Conservation (phyloP, 2,329 filamentous ascomycete species). For the Sphaerulina populicola region DNA sequence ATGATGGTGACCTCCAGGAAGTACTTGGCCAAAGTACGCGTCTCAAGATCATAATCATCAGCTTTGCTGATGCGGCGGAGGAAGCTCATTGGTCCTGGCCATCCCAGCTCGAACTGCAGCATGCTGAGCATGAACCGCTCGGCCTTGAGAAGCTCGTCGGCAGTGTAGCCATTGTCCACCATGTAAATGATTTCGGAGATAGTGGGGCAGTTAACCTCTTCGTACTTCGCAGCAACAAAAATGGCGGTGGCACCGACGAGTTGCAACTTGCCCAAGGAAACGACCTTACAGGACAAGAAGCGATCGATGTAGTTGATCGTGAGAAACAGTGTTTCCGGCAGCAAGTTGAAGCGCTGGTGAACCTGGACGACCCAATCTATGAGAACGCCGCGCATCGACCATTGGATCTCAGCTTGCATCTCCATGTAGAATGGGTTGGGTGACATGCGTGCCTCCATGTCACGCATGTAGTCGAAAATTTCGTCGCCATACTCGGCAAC, state of each 20-base stretch:
- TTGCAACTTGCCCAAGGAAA: slow-evolving; percentile 90
- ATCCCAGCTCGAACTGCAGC: slow-evolving; percentile 90
- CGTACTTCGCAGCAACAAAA: slow-evolving; percentile 93
- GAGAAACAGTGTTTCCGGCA: slow-evolving; percentile 91
- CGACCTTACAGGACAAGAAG: slow-evolving; percentile 88
- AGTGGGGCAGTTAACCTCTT: slow-evolving; percentile 96
- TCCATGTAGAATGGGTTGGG: slow-evolving; percentile 96
- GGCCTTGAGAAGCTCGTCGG: slow-evolving; percentile 90
- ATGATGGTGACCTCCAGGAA: slow-evolving; percentile 94
- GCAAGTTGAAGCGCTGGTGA: slow-evolving; percentile 78
- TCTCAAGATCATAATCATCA: slow-evolving; percentile 94
- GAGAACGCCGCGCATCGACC: slow-evolving; percentile 94
- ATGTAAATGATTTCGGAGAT: slow-evolving; percentile 95
- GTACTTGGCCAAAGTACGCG: slow-evolving; percentile 91
- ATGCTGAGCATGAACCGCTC: slow-evolving; percentile 98
- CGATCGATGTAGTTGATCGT: slow-evolving; percentile 96
- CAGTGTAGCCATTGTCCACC: slow-evolving; percentile 85
- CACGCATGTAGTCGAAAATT: slow-evolving; percentile 85
- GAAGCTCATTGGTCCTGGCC: slow-evolving; percentile 99
- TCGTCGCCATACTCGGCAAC: slow-evolving; percentile 94
- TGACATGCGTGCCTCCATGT: slow-evolving; percentile 77
- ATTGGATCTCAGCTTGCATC: slow-evolving; percentile 87
- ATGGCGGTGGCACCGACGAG: slow-evolving; percentile 92
- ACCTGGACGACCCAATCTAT: slow-evolving; percentile 99
- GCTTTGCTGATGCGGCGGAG: slow-evolving; percentile 94